These are phyloP conservation scores for Thermochaetoides thermophila DNA, from an alignment of 495 filamentous ascomycete species.

Conservation along the genomic window DNA sequence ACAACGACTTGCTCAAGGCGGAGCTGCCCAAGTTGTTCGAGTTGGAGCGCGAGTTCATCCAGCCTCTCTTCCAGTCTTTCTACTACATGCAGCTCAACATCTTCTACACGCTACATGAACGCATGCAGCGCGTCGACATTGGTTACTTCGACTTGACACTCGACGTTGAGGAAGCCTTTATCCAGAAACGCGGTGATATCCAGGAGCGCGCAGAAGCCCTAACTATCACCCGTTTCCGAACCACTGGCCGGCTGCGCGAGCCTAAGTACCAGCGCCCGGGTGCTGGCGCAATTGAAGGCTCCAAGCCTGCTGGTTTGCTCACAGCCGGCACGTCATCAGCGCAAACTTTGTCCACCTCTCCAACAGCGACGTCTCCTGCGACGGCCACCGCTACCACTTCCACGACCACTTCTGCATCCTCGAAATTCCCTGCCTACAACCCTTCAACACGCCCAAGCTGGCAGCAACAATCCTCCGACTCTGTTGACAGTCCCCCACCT, in stretches of 20 bases:
- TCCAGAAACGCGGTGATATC: slow-evolving; percentile 72
- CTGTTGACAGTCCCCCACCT: slow-evolving; percentile 27
- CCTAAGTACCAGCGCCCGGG: slow-evolving; percentile 33
- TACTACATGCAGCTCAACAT: slow-evolving; percentile 99
- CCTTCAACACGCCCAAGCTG: slow-evolving; percentile 8
- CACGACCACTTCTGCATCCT: neutral
- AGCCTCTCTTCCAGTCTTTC: slow-evolving; percentile 94
- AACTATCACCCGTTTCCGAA: slow-evolving; percentile 75
- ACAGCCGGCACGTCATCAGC: slow-evolving; percentile 23
- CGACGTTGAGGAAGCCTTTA: slow-evolving; percentile 82
- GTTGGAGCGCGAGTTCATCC: slow-evolving; percentile 94
- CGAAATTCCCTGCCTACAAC: slow-evolving; percentile 1
- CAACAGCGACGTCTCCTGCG: slow-evolving; percentile 2
- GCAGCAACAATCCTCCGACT: slow-evolving; percentile 10
- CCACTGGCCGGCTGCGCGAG: slow-evolving; percentile 46
- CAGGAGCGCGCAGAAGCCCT: slow-evolving; percentile 71
- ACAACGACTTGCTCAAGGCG: slow-evolving; percentile 90
- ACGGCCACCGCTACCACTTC: neutral
- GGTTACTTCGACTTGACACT: slow-evolving; percentile 88
- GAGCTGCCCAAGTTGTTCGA: slow-evolving; percentile 86
- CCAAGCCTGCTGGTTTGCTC: slow-evolving; percentile 24
- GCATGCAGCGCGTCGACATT: slow-evolving; percentile 92
- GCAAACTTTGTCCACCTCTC: slow-evolving; percentile 6
- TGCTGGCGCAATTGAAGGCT: slow-evolving; percentile 29
- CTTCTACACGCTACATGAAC: slow-evolving; percentile 96